These are phyloP conservation scores for Syncephalastrum racemosum DNA, from an alignment of 371 early-diverging fungal genomes.

Conservation along the genomic window DNA sequence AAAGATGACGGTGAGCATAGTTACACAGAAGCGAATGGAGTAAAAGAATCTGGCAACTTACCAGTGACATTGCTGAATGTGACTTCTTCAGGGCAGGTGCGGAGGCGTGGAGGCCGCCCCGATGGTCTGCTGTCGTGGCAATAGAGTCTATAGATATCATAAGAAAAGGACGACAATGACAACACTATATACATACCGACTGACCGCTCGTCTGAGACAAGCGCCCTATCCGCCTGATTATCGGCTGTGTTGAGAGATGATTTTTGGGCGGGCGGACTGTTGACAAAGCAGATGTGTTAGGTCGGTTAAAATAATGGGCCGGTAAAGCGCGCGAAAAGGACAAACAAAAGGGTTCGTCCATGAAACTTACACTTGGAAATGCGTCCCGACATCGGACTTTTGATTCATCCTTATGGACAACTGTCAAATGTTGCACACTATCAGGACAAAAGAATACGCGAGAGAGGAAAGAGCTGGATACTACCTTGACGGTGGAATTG, in stretches of 20 bases:
- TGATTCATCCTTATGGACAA: conserved; percentile 45
- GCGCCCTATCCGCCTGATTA: conserved; percentile 6
- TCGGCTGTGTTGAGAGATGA: conserved; percentile 10
- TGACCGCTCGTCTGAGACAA: conserved; percentile 10
- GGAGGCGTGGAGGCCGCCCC: conserved; percentile 5
- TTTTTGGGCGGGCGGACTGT: conserved; percentile 9
- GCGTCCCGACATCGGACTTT: conserved; percentile 33
- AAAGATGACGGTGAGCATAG: neutral
- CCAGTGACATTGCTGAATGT: conserved; percentile 30
- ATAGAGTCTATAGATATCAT: conserved; percentile 4
- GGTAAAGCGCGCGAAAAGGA: conserved; percentile 25
- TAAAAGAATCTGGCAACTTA: conserved; percentile 13
- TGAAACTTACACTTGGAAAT: conserved; percentile 40
- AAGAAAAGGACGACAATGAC: neutral
- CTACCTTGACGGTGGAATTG: conserved; percentile 50
- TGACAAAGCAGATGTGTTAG: conserved; percentile 11
- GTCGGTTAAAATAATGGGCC: conserved; percentile 27
- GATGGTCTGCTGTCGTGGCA: conserved; percentile 13
- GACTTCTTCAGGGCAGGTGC: conserved; percentile 22
- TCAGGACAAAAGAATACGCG: conserved; percentile 1
- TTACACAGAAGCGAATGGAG: conserved; percentile 6
- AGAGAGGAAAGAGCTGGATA: conserved; percentile 3
- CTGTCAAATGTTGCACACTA: conserved; percentile 25
- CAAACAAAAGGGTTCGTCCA: neutral
- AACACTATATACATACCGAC: conserved; percentile 5